A percentile compares a stretch with the other conserved stretches of the same genome.
Conservation (phyloP, 805 yeast species). For the Candida maesae region DNA sequence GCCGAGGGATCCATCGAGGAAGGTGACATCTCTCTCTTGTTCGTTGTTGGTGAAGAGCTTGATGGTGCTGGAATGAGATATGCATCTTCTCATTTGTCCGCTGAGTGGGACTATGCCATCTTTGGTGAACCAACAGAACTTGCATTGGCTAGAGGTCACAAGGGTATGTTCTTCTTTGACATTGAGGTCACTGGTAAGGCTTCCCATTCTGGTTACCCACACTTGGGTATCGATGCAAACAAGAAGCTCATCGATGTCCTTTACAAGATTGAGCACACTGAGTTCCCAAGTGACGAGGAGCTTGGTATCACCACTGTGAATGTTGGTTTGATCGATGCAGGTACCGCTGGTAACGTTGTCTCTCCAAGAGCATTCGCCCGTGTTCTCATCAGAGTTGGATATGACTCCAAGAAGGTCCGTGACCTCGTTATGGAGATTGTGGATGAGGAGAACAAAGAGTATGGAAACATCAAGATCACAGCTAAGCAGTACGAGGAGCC, state of each 20-base stretch:
- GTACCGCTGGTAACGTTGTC: conserved; percentile 64
- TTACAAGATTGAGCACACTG: conserved; percentile 37
- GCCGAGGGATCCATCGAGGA: conserved; percentile 35
- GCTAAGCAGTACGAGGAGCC: conserved; percentile 32
- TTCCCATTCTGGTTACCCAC: conserved; percentile 68
- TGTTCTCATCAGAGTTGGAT: conserved; percentile 52
- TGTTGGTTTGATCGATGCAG: conserved; percentile 54
- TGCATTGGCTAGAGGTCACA: conserved; percentile 67
- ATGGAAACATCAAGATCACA: conserved; percentile 21
- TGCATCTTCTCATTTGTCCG: conserved; percentile 35
- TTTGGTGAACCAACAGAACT: conserved; percentile 78
- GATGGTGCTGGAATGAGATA: conserved; percentile 59
- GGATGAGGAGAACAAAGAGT: conserved; percentile 28
- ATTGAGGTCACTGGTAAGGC: conserved; percentile 51
- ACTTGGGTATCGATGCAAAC: conserved; percentile 61
- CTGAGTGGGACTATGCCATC: conserved; percentile 55
- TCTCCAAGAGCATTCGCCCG: conserved; percentile 54
- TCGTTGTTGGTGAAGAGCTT: conserved; percentile 71
- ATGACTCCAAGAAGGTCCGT: conserved; percentile 36
- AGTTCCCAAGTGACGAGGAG: conserved; percentile 47
- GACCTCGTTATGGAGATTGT: conserved; percentile 28
- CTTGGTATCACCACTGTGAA: conserved; percentile 63
- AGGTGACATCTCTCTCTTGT: conserved; percentile 57
- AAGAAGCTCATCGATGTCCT: conserved; percentile 50
- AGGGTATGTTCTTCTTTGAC: conserved; percentile 47